Percentiles rank a stretch among this genome's conserved stretches.
Evolutionary conservation across 2,329 filamentous ascomycete genomes (phyloP).

Genomic region (Aspergillus ochraceoroseus): DNA sequence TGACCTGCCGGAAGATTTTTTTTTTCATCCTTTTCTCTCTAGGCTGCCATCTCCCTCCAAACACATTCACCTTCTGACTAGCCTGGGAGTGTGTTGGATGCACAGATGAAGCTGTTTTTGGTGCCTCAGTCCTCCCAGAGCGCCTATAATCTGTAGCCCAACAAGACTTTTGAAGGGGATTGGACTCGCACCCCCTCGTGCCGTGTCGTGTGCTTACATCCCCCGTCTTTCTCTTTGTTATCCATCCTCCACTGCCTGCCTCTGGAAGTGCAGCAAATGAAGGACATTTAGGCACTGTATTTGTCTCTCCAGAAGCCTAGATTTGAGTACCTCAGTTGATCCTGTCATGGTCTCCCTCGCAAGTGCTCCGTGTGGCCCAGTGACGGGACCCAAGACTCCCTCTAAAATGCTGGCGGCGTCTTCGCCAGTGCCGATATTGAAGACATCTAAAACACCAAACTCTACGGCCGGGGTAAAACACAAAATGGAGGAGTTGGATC

Average conservation of each 20-base stretch:
- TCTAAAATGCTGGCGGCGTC: slow-evolving; percentile 33
- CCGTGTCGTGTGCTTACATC: slow-evolving; percentile 20
- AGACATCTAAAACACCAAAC: slow-evolving; percentile 30
- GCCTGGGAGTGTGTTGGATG: slow-evolving; percentile 14
- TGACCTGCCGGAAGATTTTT: slow-evolving; percentile 10
- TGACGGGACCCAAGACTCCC: slow-evolving; percentile 23
- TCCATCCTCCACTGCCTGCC: slow-evolving; percentile 1
- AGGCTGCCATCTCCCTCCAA: slow-evolving; percentile 6
- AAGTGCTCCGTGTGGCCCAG: slow-evolving; percentile 27
- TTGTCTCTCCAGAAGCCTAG: slow-evolving; percentile 9
- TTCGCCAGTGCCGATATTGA: slow-evolving; percentile 36
- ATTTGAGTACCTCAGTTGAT: slow-evolving; percentile 11
- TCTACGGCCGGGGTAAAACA: slow-evolving; percentile 33
- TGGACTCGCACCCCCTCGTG: slow-evolving; percentile 9
- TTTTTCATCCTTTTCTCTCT: slow-evolving; percentile 5
- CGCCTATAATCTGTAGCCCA: slow-evolving; percentile 17
- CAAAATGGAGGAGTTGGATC: slow-evolving; percentile 36
- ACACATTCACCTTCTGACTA: slow-evolving; percentile 2
- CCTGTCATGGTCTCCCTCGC: slow-evolving; percentile 35
- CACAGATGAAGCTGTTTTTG: slow-evolving; percentile 18
- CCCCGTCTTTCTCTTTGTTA: slow-evolving; percentile 3
- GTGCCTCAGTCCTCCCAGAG: slow-evolving; percentile 3
- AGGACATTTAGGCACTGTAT: slow-evolving; percentile 12
- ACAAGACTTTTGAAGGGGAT: slow-evolving; percentile 10
- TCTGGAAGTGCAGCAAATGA: slow-evolving; percentile 23